Evolutionary conservation across 2,329 filamentous ascomycete genomes (phyloP), one percentile per base, ranked within the genome.

Genomic region (Pseudogymnoascus sp.): DNA sequence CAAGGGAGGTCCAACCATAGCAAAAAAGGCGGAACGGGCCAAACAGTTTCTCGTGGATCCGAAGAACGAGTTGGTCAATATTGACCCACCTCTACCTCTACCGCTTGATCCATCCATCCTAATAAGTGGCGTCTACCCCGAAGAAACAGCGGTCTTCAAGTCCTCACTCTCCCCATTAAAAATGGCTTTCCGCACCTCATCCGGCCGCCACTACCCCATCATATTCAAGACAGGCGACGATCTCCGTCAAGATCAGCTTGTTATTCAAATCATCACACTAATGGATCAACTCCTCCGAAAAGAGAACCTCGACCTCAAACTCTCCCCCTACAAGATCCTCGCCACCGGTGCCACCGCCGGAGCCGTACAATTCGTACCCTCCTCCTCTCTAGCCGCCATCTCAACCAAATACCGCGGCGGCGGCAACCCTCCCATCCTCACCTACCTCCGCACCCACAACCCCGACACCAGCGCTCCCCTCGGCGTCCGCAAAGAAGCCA

Each of bases 171-270:
- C 91, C 45, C 94, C 94, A 0, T 88, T 99, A 64, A 91, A 94
- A 69, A 86, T 97, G 64, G 90, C 90, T 8, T 97, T 97, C 78
- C 92, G 89, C 71, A 96, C 92, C 0, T 82, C 84, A 0, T 84
- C 84, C 2, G 90, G 90, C 6, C 83, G 82, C 39, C 89, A 87
- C 64, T 99, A 97, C 72, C 89, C 93, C 8, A 89, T 99, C 66
- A 89, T 97, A 61, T 99, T 99, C 84, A 99, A 99, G 75, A 92
- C 92, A 1, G 94, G 94, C 36, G 94, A 99, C 72, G 94, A 99
- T 72, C 80, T 99, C 60, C 89, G 94, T 12, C 94, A 99, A 75
- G 94, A 99, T 72, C 94, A 99, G 72, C 84, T 99, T 2, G 93
- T 99, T 36, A 95, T 99, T 62, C 94, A 91, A 71, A 97, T 97